These are phyloP conservation scores for Alliaria petiolata DNA, from an alignment of 345 rosid genomes.

Conservation along the genomic window DNA sequence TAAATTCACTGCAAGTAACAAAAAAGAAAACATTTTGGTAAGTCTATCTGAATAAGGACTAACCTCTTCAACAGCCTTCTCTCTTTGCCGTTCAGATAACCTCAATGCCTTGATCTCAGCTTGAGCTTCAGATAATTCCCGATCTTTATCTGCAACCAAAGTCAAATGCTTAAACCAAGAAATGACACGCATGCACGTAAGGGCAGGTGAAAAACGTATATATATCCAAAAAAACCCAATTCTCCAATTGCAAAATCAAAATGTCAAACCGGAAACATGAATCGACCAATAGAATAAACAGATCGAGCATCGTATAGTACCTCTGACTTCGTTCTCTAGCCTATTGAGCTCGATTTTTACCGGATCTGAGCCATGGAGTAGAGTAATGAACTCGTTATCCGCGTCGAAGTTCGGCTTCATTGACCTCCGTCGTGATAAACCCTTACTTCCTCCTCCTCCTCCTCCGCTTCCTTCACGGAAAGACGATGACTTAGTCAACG, in stretches of 20 bases:
- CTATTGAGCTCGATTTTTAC: constrained; percentile 96
- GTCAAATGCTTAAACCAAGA: constrained; percentile 17
- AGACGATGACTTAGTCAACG: constrained; percentile 57
- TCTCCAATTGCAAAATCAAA: constrained; percentile 1
- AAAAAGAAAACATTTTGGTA: background rate
- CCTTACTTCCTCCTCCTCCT: constrained; percentile 40
- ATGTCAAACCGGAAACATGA: constrained; percentile 26
- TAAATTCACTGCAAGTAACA: background rate
- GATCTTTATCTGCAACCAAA: constrained; percentile 70
- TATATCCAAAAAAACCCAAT: background rate
- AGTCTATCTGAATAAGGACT: background rate
- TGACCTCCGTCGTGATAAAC: constrained; percentile 68
- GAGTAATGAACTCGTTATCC: constrained; percentile 82
- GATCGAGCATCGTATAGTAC: constrained; percentile 71
- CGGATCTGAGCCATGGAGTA: constrained; percentile 99
- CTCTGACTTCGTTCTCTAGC: constrained; percentile 96
- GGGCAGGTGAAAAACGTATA: background rate
- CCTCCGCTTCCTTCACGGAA: constrained; percentile 63
- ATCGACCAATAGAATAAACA: constrained; percentile 34
- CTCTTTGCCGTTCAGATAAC: constrained; percentile 78
- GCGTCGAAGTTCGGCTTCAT: constrained; percentile 79
- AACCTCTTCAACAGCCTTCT: constrained; percentile 99
- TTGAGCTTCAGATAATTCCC: constrained; percentile 89
- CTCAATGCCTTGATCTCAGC: constrained; percentile 91
- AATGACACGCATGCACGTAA: constrained; percentile 26